These are phyloP conservation scores for Tolypocladium ovalisporum DNA, from an alignment of 2,329 filamentous ascomycete genomes.

Conservation along the genomic window DNA sequence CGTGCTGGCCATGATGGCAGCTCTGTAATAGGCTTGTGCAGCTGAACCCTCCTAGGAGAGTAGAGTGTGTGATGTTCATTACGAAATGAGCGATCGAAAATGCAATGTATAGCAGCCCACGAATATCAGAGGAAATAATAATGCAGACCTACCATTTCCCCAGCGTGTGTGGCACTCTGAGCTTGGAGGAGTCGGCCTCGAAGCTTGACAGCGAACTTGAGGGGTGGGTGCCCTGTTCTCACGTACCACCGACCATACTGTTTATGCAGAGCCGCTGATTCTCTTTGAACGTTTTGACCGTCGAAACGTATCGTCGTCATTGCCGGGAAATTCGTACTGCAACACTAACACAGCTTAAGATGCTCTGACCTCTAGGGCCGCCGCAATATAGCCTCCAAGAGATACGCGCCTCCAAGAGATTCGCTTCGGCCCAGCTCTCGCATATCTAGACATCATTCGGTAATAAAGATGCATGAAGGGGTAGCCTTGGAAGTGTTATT, in stretches of 20 bases:
- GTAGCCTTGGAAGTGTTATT: no score
- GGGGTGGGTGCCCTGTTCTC: no score
- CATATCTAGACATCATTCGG: no score
- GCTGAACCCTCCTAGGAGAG: background rate
- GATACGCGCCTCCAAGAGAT: no score
- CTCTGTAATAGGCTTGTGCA: slow-evolving; percentile 10
- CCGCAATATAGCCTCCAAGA: background rate
- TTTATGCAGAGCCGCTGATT: background rate
- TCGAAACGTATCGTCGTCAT: no score
- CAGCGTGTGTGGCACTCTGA: background rate
- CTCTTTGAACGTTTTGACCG: background rate
- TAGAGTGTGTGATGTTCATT: background rate
- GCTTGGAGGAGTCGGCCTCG: background rate
- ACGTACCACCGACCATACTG: background rate
- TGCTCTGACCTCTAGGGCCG: background rate
- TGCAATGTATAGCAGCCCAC: background rate
- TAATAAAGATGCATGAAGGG: no score
- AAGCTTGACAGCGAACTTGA: background rate
- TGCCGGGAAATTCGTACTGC: background rate
- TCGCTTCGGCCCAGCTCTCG: no score
- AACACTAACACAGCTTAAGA: background rate
- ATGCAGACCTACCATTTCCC: background rate
- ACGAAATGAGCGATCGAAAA: background rate
- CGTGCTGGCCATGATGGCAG: slow-evolving; percentile 15
- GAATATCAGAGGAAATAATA: background rate